A percentile compares a stretch with the other conserved stretches of the same genome.
These are phyloP conservation scores for Jamesozyma spencerorum DNA, from an alignment of 805 yeast genomes.

Conservation along the genomic window DNA sequence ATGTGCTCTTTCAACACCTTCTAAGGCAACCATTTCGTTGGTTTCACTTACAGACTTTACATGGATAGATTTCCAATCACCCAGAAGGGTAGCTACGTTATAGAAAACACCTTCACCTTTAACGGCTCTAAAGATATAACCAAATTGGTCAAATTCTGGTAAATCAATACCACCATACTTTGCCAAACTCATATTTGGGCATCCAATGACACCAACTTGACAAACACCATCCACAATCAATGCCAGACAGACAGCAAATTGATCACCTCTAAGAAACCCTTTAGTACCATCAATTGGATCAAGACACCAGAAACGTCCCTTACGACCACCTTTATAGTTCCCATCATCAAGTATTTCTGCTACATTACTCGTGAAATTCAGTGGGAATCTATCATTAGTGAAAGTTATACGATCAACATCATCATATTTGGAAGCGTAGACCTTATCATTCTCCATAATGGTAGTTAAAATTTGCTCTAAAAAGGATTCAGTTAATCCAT, in stretches of 20 bases:
- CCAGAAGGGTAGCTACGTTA: slow-evolving; percentile 20
- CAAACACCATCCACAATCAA: slow-evolving; percentile 78
- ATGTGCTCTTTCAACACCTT: slow-evolving; percentile 93
- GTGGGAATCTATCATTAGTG: slow-evolving; percentile 19
- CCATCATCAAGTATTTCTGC: slow-evolving; percentile 70
- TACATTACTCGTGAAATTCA: slow-evolving; percentile 41
- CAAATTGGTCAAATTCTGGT: slow-evolving; percentile 21
- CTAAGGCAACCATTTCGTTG: slow-evolving; percentile 33
- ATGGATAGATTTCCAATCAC: slow-evolving; percentile 46
- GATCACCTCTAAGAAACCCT: slow-evolving; percentile 93
- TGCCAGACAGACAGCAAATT: slow-evolving; percentile 92
- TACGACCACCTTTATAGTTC: slow-evolving; percentile 63
- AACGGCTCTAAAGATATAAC: slow-evolving; percentile 29
- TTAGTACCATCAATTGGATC: slow-evolving; percentile 98
- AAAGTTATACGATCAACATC: slow-evolving; percentile 13
- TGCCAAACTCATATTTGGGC: slow-evolving; percentile 67
- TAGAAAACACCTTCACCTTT: slow-evolving; percentile 30
- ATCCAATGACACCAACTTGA: slow-evolving; percentile 87
- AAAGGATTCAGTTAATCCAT: slow-evolving; percentile 45
- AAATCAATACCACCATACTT: slow-evolving; percentile 33
- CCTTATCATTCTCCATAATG: slow-evolving; percentile 43
- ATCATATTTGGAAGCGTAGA: slow-evolving; percentile 30
- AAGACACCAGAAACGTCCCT: slow-evolving; percentile 89
- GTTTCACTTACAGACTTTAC: slow-evolving; percentile 27
- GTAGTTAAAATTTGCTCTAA: slow-evolving; percentile 47